Base-by-base conservation (phyloP, 768 basidiomycete species). In the Coprinopsis marcescibilis region DNA sequence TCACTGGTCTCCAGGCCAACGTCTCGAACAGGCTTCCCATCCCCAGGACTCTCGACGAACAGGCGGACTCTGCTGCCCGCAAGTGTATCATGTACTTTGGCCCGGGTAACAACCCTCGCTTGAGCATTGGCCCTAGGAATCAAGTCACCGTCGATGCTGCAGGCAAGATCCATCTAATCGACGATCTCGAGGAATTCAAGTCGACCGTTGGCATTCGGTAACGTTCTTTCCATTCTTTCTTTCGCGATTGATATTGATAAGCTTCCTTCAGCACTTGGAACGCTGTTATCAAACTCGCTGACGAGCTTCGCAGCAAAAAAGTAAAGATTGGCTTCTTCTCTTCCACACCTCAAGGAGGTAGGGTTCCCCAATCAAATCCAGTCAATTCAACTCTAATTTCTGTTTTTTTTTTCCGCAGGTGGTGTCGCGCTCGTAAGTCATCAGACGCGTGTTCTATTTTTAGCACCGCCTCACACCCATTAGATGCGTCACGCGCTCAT, bases 401-500 rank as follows among this genome's bases (percentile, higher is more conserved):
- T 34, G 46, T 51, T 29, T 40, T 56, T 51, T 52, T 51, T 53
- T 45, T 52, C 51, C 59, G 46, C 61, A 82, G 91, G 93, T 60
- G 93, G 94, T 61, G 94, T 97, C 51, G 94, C 94, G 34, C 79
- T 97, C 40, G 87, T 89, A 63, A 61, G 85, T 75, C 23, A 32
- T n/a, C n/a, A 32, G 24, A 43, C 41, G 41, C 41, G 41, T 27
- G n/a, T n/a, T n/a, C n/a, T n/a, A n/a, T n/a, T n/a, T n/a, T n/a
- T n/a, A n/a, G n/a, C n/a, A n/a, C n/a, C n/a, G n/a, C n/a, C n/a
- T n/a, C 19, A 37, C 26, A 21, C 13, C 41, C 48, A 48, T 48
- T 59, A 89, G 78, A 95, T 97, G 91, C 82, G 93, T 55, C 93
- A 96, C 65, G 90, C 93, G 23, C 68, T 97, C 56, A 85, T 96